Percentiles rank a stretch among this genome's conserved stretches.
These are phyloP conservation scores for Madurella mycetomatis DNA, from an alignment of 2,329 filamentous ascomycete species.

Conservation along the genomic window DNA sequence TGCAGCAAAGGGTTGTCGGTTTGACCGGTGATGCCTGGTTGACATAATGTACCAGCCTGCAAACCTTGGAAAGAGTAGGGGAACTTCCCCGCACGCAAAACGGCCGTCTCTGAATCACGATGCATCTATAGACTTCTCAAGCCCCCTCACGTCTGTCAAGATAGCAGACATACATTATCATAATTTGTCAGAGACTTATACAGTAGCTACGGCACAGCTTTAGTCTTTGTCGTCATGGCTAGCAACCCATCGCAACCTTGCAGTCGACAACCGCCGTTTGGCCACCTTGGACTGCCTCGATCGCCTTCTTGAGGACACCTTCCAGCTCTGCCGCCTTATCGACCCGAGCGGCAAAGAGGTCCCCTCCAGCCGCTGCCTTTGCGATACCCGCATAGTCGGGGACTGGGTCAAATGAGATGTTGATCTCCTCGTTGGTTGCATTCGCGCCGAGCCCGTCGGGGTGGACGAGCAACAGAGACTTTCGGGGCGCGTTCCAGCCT, in stretches of 20 bases:
- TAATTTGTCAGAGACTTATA: background rate
- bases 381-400: slow-evolving; percentile 59
- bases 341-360: slow-evolving; percentile 47
- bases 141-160: no score
- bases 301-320: slow-evolving; percentile 44
- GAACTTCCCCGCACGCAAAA: no score
- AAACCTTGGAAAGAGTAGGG: no score
- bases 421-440: slow-evolving; percentile 58
- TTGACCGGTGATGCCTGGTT: no score
- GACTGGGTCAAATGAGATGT: slow-evolving; percentile 55
- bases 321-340: slow-evolving; percentile 45
- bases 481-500: slow-evolving; percentile 58
- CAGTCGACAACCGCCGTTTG: slow-evolving; percentile 51
- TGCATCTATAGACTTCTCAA: no score
- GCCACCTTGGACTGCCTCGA: slow-evolving; percentile 47
- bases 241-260: slow-evolving; percentile 46
- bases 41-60: no score
- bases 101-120: no score
- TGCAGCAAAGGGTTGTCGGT: no score
- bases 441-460: slow-evolving; percentile 51
- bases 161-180: background rate
- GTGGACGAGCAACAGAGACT: slow-evolving; percentile 54
- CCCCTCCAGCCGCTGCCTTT: slow-evolving; percentile 54
- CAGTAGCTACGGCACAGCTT: background rate
- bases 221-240: background rate